Base-by-base conservation (phyloP, 495 filamentous ascomycete species). In the Amniculicola lignicola region DNA sequence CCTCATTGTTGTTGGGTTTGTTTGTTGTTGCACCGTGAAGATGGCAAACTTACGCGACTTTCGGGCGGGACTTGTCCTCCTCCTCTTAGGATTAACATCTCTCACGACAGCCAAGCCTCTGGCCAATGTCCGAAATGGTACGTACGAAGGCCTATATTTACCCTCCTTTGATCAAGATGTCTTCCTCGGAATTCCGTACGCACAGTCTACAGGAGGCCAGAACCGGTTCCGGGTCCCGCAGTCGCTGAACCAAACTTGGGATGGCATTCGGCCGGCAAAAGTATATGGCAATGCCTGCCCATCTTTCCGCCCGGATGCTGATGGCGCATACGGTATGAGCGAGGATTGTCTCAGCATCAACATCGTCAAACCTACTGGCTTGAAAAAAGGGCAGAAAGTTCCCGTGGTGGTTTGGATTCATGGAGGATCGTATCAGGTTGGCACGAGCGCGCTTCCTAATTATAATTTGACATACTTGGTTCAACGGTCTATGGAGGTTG, bases 271-370 rank as follows among this genome's bases (percentile, higher is more conserved):
- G 0, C 4, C 48, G 22, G 62, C 57, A 2, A 54, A 43, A 31
- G 24, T 50, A 33, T 65, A 65, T 21, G 57, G 62, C 15, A 29
- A 61, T 38, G 58, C 62, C 12, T 65, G 62, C 37, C 62, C 62
- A 4, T 57, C 61, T 40, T 3, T 44, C 54, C 25, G 15, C 6
- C 62, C 53, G 1, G 48, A 41, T 14, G 41, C 36, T 2, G 57
- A 61, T 33, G 62, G 9, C 5, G 21, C 14, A 9, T 65, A 61
- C 42, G 62, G 62, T 19, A 65, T 65, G 62, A 58, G 57, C 22
- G 62, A 65, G 48, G 37, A 65, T 39, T 65, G 62, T 25, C 43
- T 65, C 4, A 65, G 52, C 36, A 61, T 65, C 49, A 65, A 65
- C 39, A 50, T 65, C 9, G 57, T 65, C 1, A 51, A 44, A 22